phyloP scores from a whole-genome alignment of 371 early-diverging fungal species.

The Amoeboaphelidium protococcarum region DNA sequence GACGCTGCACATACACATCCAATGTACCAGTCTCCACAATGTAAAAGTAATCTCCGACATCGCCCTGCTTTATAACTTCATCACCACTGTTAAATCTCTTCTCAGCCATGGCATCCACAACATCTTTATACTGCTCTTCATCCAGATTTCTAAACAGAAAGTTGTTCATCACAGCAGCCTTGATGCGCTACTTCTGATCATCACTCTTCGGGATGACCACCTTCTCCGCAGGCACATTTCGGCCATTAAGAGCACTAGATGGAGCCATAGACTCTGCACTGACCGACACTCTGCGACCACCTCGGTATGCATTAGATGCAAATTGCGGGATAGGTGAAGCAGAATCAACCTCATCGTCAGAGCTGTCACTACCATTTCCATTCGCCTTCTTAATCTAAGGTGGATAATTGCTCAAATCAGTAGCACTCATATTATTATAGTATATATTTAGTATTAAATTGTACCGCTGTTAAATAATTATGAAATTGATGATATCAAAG shows the following conservation, averaged over 20 bases:
- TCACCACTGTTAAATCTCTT: slow-evolving; percentile 40
- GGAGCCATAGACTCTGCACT: slow-evolving; percentile 91
- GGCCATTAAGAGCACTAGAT: slow-evolving; percentile 28
- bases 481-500: no score
- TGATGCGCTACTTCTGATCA: slow-evolving; percentile 54
- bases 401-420: no score
- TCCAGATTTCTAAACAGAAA: slow-evolving; percentile 78
- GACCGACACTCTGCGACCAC: slow-evolving; percentile 78
- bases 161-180: slow-evolving; percentile 47
- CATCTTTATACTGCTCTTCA: slow-evolving; percentile 80
- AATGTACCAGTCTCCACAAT: slow-evolving; percentile 83
- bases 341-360: slow-evolving; percentile 25
- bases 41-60: slow-evolving; percentile 88
- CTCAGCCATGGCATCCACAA: slow-evolving; percentile 87
- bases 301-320: slow-evolving; percentile 8
- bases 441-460: no score
- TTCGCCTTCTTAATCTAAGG: no score
- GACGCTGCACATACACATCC: slow-evolving; percentile 50
- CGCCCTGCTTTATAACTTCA: slow-evolving; percentile 80
- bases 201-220: slow-evolving; percentile 58
- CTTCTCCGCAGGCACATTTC: slow-evolving; percentile 33
- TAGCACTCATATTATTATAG: no score
- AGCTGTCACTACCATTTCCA: slow-evolving; percentile 24
- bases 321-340: slow-evolving; percentile 12
- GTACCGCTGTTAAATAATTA: no score